Evolutionary conservation across 2,329 filamentous ascomycete species (phyloP), one percentile per base, ranked within the genome.

Genomic region (Celoporthe dispersa): DNA sequence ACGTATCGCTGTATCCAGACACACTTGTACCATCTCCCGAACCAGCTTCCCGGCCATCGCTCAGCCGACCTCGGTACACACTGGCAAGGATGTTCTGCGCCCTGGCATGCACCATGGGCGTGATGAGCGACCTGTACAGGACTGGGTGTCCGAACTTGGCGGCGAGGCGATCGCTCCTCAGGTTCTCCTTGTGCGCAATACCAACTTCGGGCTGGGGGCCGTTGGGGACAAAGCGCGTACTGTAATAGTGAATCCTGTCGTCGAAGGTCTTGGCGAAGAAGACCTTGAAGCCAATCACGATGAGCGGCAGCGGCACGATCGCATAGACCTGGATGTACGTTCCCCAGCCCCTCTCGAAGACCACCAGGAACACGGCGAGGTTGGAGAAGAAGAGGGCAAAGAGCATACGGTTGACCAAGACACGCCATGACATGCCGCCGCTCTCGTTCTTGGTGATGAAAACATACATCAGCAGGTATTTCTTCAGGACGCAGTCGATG

Each of bases 381-480:
- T 97, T 94, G 48, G 93, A 88, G 11, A 99, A 83, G 37, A 97
- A 88, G 0, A 89, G 86, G 37, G 90, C 93, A 75, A 98, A 95
- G 33, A 98, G 83, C 79, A 98, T 86, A n/a, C 96, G 92, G 80
- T 99, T 99, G 85, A 94, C 97, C 8, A 98, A 80, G 1, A 94
- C 88, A 25, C 94, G 90, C 96, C 96, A 99, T 78, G 94, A 97
- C 78, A 92, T 88, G 65, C 96, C 96, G 11, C 94, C 96, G 0
- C 94, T 98, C 78, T 99, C 96, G 37, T 92, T 97, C 84, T 98
- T 99, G 62, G 96, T 99, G 73, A 97, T 88, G 77, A 98, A 98
- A 73, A 98, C 92, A 81, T 99, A 97, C 74, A 98, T 87, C 53
- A 98, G 83, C 61, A 98, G 84, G 77, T 99, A 99, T 82, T 98